Conservation (phyloP, 164 flowering plant genomes). For the Chloranthus sessilifolius region DNA sequence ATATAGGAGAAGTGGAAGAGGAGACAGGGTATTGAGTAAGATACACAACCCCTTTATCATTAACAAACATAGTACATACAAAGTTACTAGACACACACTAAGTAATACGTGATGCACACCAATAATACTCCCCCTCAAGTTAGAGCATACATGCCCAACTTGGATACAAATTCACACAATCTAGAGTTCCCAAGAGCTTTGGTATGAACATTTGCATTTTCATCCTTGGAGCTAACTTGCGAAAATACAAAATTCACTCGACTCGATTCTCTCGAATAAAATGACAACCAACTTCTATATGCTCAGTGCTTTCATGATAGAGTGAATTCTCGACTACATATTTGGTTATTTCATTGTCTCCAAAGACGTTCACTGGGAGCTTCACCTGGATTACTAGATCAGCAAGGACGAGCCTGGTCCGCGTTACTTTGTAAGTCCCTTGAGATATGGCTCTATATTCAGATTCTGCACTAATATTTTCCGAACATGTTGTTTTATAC, state of each 20-base stretch:
- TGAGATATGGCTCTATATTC: not conserved
- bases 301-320: too few species aligned
- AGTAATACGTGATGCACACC: not conserved
- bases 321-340: too few species aligned
- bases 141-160: not conserved
- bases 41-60: too few species aligned
- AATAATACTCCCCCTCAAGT: not conserved
- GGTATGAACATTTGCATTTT: not conserved
- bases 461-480: not conserved
- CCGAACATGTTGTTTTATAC: not conserved
- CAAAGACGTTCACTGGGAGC: not conserved
- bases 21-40: too few species aligned
- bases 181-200: too few species aligned
- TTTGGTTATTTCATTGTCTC: not conserved
- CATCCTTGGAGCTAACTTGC: not conserved
- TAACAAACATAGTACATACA: too few species aligned
- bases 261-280: not conserved
- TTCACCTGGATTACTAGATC: not conserved
- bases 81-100: not conserved
- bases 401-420: not conserved
- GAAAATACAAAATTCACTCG: not conserved
- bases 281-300: too few species aligned
- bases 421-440: too few species aligned
- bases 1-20: too few species aligned
- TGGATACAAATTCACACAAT: too few species aligned